These are phyloP conservation scores for Maudiozyma pseudohumilis DNA, from an alignment of 805 yeast genomes.

Conservation along the genomic window DNA sequence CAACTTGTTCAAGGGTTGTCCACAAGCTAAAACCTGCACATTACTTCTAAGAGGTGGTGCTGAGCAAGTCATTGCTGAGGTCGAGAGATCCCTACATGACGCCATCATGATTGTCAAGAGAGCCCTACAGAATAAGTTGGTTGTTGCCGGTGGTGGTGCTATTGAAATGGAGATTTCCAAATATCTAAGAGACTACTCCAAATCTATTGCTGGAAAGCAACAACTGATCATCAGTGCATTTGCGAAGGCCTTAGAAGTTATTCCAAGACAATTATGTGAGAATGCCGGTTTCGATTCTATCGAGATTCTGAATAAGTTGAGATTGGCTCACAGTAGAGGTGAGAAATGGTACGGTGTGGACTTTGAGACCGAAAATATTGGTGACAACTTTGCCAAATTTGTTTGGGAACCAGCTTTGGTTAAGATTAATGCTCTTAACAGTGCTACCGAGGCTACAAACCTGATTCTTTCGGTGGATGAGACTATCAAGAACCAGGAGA, in stretches of 20 bases:
- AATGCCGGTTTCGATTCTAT: conserved; percentile 98
- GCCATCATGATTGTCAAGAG: conserved; percentile 98
- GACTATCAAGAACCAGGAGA: conserved; percentile 69
- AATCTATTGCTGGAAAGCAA: conserved; percentile 88
- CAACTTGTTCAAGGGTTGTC: conserved; percentile 87
- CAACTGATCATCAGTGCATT: conserved; percentile 86
- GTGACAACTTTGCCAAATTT: conserved; percentile 73
- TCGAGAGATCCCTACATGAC: conserved; percentile 93
- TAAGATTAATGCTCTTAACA: conserved; percentile 83
- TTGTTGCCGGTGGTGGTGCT: conserved; percentile 99
- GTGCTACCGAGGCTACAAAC: conserved; percentile 96
- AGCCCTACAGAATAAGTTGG: conserved; percentile 72
- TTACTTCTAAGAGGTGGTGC: conserved; percentile 94
- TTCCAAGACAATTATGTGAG: conserved; percentile 95
- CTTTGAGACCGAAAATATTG: conserved; percentile 72
- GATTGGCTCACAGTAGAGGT: conserved; percentile 92
- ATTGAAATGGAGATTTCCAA: conserved; percentile 94
- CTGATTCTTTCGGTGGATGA: conserved; percentile 92
- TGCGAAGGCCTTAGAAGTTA: conserved; percentile 89
- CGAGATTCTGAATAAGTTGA: conserved; percentile 79
- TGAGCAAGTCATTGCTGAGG: conserved; percentile 95
- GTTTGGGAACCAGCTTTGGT: conserved; percentile 98
- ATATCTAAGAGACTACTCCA: conserved; percentile 76
- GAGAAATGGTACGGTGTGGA: conserved; percentile 90
- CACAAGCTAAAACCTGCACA: conserved; percentile 88